Evolutionary conservation across 1,284 basidiomycete species (phyloP), one percentile per base, ranked within the genome.

Genomic region (Naganishia albida): DNA sequence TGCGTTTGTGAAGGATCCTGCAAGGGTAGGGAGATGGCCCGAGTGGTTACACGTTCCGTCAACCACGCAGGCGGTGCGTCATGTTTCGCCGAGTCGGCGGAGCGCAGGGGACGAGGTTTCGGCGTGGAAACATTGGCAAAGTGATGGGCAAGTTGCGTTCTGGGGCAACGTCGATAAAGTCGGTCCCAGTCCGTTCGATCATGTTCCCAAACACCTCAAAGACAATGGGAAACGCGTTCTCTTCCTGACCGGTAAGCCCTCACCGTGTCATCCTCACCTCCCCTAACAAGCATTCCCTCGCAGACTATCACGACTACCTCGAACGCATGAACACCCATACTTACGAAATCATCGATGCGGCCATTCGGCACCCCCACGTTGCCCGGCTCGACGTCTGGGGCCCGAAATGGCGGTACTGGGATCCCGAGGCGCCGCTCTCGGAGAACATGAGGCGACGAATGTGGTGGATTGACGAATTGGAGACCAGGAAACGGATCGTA

Each of bases 251-350:
- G 74, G 77, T 77, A 43, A 72, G 77, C 72, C 43, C 10, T 10
- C 16, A 8, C 55, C 46, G 23, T 40, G 54, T 16, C 4, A n/a
- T 25, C 20, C 13, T 25, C 30, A 16, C 26, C 39, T 15, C 26
- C 12, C 25, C 16, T 13, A 23, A 43, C 15, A 13, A 30, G 38
- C 23, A 18, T 49, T 16, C 63, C 26, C 34, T n/a, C 18, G 18
- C 55, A 72, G 74, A 73, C 43, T 78, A 76, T 55, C 68, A 68
- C 7, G 78, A 80, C 66, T 80, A 78, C 64, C 70, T 80, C 8
- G 75, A 77, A 63, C 67, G 77, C 10, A 78, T 78, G 76, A 78
- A 79, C 69, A 75, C 77, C 7, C 75, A 78, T 67, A 77, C 75
- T 3, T 79, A 76, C 66, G 77, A 79, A 63, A 75, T 79, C 51